Percentiles rank a stretch among this genome's conserved stretches.
Conservation (phyloP, 495 filamentous ascomycete genomes). For the Terfezia claveryi region DNA sequence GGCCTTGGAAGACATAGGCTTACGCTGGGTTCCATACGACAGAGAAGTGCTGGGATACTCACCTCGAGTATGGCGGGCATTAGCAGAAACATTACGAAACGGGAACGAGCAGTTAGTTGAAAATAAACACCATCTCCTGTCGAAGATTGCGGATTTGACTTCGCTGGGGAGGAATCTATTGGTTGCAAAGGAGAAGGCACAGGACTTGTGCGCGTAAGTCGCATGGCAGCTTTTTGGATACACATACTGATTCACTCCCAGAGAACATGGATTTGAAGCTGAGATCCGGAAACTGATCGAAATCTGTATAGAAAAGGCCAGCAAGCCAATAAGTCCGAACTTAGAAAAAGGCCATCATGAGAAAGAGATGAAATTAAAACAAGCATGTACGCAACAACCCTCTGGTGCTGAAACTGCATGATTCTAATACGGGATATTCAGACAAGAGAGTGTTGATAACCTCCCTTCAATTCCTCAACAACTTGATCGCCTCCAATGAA, state of each 20-base stretch:
- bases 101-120: constrained; percentile 29
- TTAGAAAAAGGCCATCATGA: constrained; percentile 15
- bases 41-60: constrained; percentile 34
- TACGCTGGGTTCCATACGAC: neutral
- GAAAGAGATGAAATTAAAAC: constrained; percentile 16
- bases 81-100: constrained; percentile 33
- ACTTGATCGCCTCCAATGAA: constrained; percentile 53
- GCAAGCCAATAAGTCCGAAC: constrained; percentile 29
- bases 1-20: too few species aligned
- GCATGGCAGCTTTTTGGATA: neutral
- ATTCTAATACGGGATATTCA: constrained; percentile 2
- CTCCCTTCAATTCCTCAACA: constrained; percentile 52
- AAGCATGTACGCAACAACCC: constrained; percentile 6
- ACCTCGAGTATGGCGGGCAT: constrained; percentile 33
- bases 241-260: neutral
- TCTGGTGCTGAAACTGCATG: too few species aligned
- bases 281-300: constrained; percentile 46
- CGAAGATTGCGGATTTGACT: constrained; percentile 37
- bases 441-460: constrained; percentile 55
- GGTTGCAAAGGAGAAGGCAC: constrained; percentile 40
- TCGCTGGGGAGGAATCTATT: constrained; percentile 46
- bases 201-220: constrained; percentile 38
- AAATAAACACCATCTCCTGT: constrained; percentile 23
- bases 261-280: constrained; percentile 37
- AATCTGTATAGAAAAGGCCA: constrained; percentile 40